A percentile compares a stretch with the other conserved stretches of the same genome.
Evolutionary conservation across 1,284 basidiomycete genomes (phyloP).

Genomic region (Chondrostereum purpureum): DNA sequence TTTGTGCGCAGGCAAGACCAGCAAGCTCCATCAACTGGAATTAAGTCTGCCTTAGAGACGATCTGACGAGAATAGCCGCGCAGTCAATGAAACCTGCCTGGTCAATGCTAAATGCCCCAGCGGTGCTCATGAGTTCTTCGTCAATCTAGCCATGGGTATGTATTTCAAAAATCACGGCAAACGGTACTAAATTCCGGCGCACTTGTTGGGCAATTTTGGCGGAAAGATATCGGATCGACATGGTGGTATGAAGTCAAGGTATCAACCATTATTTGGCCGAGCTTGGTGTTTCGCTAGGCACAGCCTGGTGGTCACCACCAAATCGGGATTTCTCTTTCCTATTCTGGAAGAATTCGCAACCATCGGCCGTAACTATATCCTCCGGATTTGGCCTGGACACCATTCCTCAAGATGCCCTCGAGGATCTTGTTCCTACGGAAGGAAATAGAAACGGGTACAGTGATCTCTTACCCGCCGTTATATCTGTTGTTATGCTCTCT

Average conservation of each 20-base stretch:
- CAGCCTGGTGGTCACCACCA: neutral
- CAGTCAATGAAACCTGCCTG: slow-evolving; percentile 44
- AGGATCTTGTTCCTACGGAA: too few species aligned
- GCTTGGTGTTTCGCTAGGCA: slow-evolving; percentile 2
- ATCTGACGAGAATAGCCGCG: neutral
- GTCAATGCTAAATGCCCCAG: slow-evolving; percentile 86
- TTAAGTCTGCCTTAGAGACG: too few species aligned
- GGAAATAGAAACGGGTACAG: too few species aligned
- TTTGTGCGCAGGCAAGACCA: slow-evolving; percentile 92
- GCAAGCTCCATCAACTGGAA: slow-evolving; percentile 93
- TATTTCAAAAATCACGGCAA: slow-evolving; percentile 5
- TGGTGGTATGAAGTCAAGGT: slow-evolving; percentile 24
- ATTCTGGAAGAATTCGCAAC: neutral
- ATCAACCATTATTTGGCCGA: neutral
- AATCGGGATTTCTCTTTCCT: too few species aligned
- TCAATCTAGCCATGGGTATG: slow-evolving; percentile 80
- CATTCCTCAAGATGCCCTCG: too few species aligned
- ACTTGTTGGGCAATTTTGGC: slow-evolving; percentile 81
- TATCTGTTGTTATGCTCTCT: too few species aligned
- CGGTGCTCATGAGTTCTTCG: slow-evolving; percentile 81
- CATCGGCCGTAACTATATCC: neutral
- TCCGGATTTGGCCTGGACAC: too few species aligned
- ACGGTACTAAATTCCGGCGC: slow-evolving; percentile 10
- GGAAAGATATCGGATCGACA: slow-evolving; percentile 72
- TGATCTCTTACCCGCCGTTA: too few species aligned